Conservation (phyloP, 352 stramenopile species). For the Phytophthora brassicae region DNA sequence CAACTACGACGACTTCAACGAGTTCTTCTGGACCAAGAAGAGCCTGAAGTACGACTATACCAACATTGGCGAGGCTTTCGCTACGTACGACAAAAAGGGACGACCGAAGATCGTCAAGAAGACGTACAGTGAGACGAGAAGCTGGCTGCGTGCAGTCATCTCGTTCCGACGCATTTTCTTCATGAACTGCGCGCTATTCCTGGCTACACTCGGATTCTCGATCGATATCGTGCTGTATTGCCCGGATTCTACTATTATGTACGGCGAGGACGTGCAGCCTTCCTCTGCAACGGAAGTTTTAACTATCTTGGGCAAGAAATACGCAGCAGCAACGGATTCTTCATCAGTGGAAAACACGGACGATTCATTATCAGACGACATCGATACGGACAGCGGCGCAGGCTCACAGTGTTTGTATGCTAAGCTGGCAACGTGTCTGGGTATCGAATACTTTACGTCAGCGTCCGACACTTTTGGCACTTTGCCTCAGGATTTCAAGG, state of each 20-base stretch:
- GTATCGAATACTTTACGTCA: conserved; percentile 48
- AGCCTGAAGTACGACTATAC: conserved; percentile 71
- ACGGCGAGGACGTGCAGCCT: conserved; percentile 58
- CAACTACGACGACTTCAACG: conserved; percentile 89
- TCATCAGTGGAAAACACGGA: conserved; percentile 30
- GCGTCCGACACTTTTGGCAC: conserved; percentile 54
- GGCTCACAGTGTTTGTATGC: conserved; percentile 60
- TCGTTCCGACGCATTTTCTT: conserved; percentile 86
- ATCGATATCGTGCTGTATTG: conserved; percentile 79
- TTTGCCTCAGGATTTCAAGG: conserved; percentile 72
- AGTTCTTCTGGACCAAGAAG: conserved; percentile 89
- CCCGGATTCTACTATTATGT: conserved; percentile 77
- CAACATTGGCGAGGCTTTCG: conserved; percentile 69
- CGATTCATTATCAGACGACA: conserved; percentile 29
- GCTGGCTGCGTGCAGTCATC: conserved; percentile 68
- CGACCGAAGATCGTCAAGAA: conserved; percentile 82
- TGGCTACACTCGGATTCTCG: conserved; percentile 63
- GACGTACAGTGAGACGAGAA: conserved; percentile 76
- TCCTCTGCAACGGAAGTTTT: conserved; percentile 21
- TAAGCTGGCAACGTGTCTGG: conserved; percentile 72
- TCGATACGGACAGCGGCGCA: conserved; percentile 25
- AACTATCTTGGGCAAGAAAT: conserved; percentile 65
- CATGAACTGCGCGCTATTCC: conserved; percentile 76
- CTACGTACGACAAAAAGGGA: conserved; percentile 76
- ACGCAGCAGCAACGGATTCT: conserved; percentile 31